Percentiles rank a stretch among this genome's conserved stretches.
phyloP scores from a whole-genome alignment of 1,139 yeast genomes.

The Candida albicans region DNA sequence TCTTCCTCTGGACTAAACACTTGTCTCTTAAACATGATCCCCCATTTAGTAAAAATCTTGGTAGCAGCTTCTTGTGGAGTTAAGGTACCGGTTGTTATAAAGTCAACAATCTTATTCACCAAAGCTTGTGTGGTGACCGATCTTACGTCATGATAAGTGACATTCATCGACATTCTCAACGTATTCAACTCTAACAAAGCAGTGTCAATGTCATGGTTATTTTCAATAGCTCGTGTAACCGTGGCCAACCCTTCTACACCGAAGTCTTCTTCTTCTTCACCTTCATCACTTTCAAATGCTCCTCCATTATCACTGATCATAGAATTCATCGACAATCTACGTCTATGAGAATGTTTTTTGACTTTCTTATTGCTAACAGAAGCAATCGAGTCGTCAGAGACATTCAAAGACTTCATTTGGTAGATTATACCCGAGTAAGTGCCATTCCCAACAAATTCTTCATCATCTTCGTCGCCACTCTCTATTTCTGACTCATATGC shows the following conservation, averaged over 20 bases:
- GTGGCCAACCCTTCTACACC: constrained; percentile 90
- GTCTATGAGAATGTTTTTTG: constrained; percentile 26
- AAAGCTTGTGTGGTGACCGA: constrained; percentile 76
- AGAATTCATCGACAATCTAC: constrained; percentile 42
- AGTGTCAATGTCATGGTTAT: constrained; percentile 90
- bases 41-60: constrained; percentile 80
- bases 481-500: constrained; percentile 49
- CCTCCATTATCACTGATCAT: constrained; percentile 38
- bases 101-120: constrained; percentile 64
- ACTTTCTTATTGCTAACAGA: constrained; percentile 50
- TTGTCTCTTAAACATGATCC: constrained; percentile 73
- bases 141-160: constrained; percentile 89
- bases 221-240: constrained; percentile 84
- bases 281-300: constrained; percentile 45
- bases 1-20: constrained; percentile 80
- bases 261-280: constrained; percentile 87
- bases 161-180: constrained; percentile 95
- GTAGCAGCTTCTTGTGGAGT: constrained; percentile 72
- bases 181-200: constrained; percentile 92
- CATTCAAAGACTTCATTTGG: constrained; percentile 60
- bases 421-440: constrained; percentile 49
- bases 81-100: constrained; percentile 72
- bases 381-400: constrained; percentile 80
- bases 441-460: constrained; percentile 20
- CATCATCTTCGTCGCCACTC: constrained; percentile 44